Conservation (phyloP, 106 monocot genomes). For the Dendrobium officinale region DNA sequence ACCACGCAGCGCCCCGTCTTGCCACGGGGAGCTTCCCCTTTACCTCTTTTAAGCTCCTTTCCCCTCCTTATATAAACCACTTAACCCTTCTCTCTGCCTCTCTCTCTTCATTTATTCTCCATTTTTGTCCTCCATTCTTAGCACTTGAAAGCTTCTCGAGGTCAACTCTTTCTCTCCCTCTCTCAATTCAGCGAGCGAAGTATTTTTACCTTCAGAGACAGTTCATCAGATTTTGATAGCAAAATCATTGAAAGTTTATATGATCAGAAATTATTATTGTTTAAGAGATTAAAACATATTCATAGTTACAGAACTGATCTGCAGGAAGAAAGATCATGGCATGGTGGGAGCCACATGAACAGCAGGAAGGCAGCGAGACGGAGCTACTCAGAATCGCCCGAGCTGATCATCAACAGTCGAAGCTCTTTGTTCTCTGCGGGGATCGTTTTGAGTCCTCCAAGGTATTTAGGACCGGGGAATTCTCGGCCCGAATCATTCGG, state of each 20-base stretch:
- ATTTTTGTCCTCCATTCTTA: not conserved
- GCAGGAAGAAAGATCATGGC: slow-evolving; percentile 14
- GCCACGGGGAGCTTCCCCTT: no score
- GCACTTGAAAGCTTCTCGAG: not conserved
- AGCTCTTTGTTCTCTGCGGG: slow-evolving; percentile 28
- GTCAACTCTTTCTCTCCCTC: not conserved
- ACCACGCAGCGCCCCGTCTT: no score
- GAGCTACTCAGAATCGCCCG: slow-evolving; percentile 28
- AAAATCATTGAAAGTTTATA: no score
- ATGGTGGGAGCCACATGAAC: slow-evolving; percentile 12
- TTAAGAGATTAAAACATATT: no score
- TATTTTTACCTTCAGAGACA: no score
- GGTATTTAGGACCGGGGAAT: slow-evolving; percentile 22
- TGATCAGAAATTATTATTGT: no score
- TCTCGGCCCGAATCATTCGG: slow-evolving; percentile 27
- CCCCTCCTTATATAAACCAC: no score
- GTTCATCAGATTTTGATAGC: no score
- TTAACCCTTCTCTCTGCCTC: not conserved
- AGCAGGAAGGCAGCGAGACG: slow-evolving; percentile 29
- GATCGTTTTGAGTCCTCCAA: slow-evolving; percentile 15
- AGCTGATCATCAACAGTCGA: not conserved
- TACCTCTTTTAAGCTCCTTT: no score
- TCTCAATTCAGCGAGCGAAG: no score
- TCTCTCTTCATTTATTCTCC: not conserved
- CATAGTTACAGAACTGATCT: no score